Evolutionary conservation across 2,329 filamentous ascomycete genomes (phyloP).

Genomic region (Cercospora nicotianae): DNA sequence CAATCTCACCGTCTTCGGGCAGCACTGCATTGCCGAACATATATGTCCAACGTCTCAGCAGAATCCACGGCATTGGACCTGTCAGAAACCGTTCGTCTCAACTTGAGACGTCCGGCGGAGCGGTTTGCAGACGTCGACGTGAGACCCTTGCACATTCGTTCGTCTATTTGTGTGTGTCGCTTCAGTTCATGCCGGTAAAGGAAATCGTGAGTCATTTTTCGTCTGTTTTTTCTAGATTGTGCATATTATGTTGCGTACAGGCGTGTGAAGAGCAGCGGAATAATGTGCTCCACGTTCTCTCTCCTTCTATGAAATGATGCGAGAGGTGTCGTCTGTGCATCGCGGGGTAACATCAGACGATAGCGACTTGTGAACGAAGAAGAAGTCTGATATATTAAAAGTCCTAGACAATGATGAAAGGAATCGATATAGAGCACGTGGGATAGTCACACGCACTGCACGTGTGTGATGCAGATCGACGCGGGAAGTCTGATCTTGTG

Average conservation of each 20-base stretch:
- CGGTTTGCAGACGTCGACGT: no score
- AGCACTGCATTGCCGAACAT: neutral
- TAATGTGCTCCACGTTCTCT: no score
- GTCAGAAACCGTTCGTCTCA: neutral
- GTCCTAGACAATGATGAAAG: neutral
- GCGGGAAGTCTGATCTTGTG: neutral
- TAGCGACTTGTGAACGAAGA: no score
- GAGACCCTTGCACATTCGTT: no score
- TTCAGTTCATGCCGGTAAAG: no score
- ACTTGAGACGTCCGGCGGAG: no score
- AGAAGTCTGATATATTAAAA: neutral
- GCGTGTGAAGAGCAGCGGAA: no score
- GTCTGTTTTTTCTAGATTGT: no score
- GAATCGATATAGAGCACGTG: neutral
- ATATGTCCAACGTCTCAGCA: neutral
- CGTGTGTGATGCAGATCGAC: neutral
- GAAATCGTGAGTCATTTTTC: neutral
- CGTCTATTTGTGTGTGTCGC: no score
- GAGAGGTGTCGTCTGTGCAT: neutral
- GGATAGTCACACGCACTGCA: neutral
- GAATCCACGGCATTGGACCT: neutral
- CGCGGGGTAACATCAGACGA: neutral
- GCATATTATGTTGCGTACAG: no score
- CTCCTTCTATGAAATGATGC: no score
- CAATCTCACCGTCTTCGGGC: neutral